Base-by-base conservation (phyloP, 108 stramenopile genomes). In the Fragilaria radians region DNA sequence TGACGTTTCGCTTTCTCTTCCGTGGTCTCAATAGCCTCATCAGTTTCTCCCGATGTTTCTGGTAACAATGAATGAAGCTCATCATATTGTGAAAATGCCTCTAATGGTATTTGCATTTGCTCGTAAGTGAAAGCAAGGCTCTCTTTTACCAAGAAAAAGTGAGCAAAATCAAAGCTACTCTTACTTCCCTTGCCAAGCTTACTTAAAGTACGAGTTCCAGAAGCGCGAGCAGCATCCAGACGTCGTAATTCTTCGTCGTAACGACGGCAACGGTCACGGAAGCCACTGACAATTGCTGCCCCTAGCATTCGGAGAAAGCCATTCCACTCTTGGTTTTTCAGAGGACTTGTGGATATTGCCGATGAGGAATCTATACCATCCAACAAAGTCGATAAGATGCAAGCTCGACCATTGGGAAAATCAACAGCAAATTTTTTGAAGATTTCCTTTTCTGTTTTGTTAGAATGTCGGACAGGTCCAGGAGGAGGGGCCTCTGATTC, bases 91-190 rank as follows among this genome's bases (percentile, higher is more conserved):
- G 86, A 59, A 28, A 86, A 60, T 28, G 89, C 86, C 62, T 91
- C 89, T 24, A 70, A 59, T 19, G 75, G 76, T 28, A 91, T 53
- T 47, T 84, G 74, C 84, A 88, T 86, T 53, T 91, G 89, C 61
- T 88, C 84, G 60, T 88, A 91, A 2, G 86, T 80, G 57, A 86
- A 84, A 18, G 89, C 89, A 62, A 83, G 54, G 52, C 78, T 80
- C 47, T 91, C 89, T 58, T 91, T 91, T 32, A 91, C 79, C 45
- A 88, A 61, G 62, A 88, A 91, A 67, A 84, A 91, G 50, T 83
- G 72, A 46, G 73, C 65, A 28, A 85, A 34, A 68, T 91, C 85
- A 57, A 89, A 82, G 24, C 36, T 53, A 34, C 52, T 34, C 33
- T 36, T 32, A n/a, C 28, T 29, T 3, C 52, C 52, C 48, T 60